A percentile compares a stretch with the other conserved stretches of the same genome.
Conservation (phyloP, 2,329 filamentous ascomycete species). For the Penicillium aurantiogriseum region DNA sequence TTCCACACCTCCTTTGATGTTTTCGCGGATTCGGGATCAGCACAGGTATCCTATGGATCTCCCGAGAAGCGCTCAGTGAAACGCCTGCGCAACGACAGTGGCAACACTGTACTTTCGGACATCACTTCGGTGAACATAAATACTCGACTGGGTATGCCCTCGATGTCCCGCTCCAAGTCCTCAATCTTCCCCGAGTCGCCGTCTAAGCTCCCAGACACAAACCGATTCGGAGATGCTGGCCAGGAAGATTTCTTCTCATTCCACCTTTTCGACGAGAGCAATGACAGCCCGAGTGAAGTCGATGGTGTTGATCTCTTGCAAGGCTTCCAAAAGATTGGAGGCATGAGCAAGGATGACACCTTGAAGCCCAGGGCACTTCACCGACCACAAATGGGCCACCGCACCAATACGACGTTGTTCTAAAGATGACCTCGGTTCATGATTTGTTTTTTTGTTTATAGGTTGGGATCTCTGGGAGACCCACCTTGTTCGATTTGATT, state of each 20-base stretch:
- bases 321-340: constrained; percentile 50
- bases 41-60: constrained; percentile 48
- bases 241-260: constrained; percentile 51
- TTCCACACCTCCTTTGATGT: constrained; percentile 56
- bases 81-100: constrained; percentile 51
- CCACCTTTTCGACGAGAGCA: constrained; percentile 47
- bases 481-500: constrained; percentile 3
- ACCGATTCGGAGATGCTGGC: constrained; percentile 36
- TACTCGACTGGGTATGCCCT: constrained; percentile 33
- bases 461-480: constrained; percentile 5
- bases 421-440: constrained; percentile 13
- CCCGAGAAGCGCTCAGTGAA: constrained; percentile 56
- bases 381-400: constrained; percentile 33
- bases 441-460: background rate
- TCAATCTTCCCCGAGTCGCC: constrained; percentile 42
- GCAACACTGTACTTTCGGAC: constrained; percentile 51
- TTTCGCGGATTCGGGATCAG: constrained; percentile 48
- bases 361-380: constrained; percentile 30
- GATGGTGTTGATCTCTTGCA: constrained; percentile 48
- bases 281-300: constrained; percentile 44
- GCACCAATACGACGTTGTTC: constrained; percentile 36
- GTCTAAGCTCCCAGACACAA: constrained; percentile 36
- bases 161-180: constrained; percentile 37
- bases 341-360: constrained; percentile 35
- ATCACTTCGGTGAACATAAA: constrained; percentile 41